Evolutionary conservation across 768 basidiomycete species (phyloP).

Genomic region (Amanita inopinata): DNA sequence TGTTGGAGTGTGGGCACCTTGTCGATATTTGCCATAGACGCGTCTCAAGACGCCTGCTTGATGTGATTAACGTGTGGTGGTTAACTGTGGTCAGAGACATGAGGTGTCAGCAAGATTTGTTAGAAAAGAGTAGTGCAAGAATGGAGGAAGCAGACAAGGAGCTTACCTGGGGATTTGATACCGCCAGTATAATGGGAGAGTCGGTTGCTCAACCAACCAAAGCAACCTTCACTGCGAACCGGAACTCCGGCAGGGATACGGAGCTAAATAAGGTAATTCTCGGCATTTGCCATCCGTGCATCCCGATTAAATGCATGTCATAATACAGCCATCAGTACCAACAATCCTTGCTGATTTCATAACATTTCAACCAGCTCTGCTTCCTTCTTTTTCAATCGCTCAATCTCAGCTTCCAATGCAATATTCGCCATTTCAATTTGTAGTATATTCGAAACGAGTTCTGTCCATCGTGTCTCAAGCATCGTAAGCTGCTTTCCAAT

Average conservation of each 20-base stretch:
- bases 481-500: slow-evolving; percentile 71
- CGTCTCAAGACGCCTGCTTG: slow-evolving; percentile 54
- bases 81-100: slow-evolving; percentile 1
- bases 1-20: slow-evolving; percentile 31
- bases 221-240: background rate
- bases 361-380: slow-evolving; percentile 46
- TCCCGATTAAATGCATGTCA: background rate
- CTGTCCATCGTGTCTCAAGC: slow-evolving; percentile 87
- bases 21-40: slow-evolving; percentile 73
- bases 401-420: slow-evolving; percentile 77
- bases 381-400: slow-evolving; percentile 45
- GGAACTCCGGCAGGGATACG: slow-evolving; percentile 11
- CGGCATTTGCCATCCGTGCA: background rate
- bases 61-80: background rate
- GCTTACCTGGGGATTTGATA: slow-evolving; percentile 29
- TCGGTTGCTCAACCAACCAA: slow-evolving; percentile 10
- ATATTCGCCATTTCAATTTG: slow-evolving; percentile 95
- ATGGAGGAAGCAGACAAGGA: slow-evolving; percentile 7
- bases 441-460: slow-evolving; percentile 80
- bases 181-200: slow-evolving; percentile 23
- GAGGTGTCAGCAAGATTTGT: background rate
- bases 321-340: background rate
- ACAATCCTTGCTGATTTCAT: slow-evolving; percentile 1
- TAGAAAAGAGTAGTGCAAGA: background rate
- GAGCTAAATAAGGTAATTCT: background rate